Conservation (phyloP, 2,329 filamentous ascomycete species). For the Aspergillus pseudoviridinutans region DNA sequence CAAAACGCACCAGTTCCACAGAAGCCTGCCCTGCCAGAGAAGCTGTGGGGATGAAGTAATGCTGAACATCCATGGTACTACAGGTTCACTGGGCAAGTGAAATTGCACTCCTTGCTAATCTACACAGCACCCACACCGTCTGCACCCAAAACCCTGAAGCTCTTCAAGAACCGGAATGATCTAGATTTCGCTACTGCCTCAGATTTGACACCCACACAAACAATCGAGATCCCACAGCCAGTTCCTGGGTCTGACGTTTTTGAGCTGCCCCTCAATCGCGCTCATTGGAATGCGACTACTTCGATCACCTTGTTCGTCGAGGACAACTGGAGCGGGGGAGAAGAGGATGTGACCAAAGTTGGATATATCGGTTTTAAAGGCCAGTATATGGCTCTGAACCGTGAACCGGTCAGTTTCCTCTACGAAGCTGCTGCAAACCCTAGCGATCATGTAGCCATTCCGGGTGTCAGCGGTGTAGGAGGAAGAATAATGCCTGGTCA, state of each 20-base stretch:
- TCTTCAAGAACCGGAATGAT: conserved; percentile 83
- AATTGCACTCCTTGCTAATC: conserved; percentile 83
- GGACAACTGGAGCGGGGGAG: conserved; percentile 79
- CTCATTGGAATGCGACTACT: conserved; percentile 81
- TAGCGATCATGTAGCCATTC: conserved; percentile 64
- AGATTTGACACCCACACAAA: conserved; percentile 68
- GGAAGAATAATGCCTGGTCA: conserved; percentile 41
- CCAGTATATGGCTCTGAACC: conserved; percentile 82
- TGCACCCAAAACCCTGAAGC: conserved; percentile 76
- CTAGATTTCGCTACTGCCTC: conserved; percentile 78
- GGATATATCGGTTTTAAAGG: conserved; percentile 90
- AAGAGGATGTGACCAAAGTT: conserved; percentile 74
- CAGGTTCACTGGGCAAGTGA: conserved; percentile 90
- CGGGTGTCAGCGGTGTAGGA: conserved; percentile 39
- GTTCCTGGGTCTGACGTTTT: conserved; percentile 61
- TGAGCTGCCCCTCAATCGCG: conserved; percentile 83
- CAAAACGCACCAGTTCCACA: not conserved
- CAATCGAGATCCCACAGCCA: conserved; percentile 71
- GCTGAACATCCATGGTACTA: not conserved
- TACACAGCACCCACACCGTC: conserved; percentile 68
- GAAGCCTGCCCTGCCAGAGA: not conserved
- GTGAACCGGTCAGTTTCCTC: conserved; percentile 77
- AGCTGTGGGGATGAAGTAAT: not conserved
- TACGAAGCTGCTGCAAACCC: conserved; percentile 96
- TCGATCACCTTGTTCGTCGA: conserved; percentile 81